Conservation (phyloP, 1,139 yeast genomes). For the Lodderomyces metapsilosis region DNA sequence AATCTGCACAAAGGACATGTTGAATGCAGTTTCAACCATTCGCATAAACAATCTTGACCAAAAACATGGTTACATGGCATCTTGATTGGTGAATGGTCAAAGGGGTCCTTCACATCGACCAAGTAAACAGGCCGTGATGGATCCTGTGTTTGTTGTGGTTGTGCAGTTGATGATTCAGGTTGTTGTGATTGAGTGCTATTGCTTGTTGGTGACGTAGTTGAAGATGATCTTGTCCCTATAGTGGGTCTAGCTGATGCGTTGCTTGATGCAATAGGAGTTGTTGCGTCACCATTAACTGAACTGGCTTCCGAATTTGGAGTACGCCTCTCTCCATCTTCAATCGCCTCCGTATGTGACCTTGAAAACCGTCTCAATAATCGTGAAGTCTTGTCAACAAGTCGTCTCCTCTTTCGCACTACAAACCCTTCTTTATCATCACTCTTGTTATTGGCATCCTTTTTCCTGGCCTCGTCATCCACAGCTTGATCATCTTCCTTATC, state of each 20-base stretch:
- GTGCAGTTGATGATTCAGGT: not conserved
- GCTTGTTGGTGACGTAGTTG: not conserved
- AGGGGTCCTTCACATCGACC: constrained; percentile 30
- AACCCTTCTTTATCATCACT: constrained; percentile 15
- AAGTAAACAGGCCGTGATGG: constrained; percentile 15
- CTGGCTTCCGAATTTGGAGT: not conserved
- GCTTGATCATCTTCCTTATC: constrained; percentile 14
- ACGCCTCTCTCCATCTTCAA: constrained; percentile 2
- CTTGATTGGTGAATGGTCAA: constrained; percentile 60
- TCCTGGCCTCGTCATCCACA: constrained; percentile 18
- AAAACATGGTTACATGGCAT: constrained; percentile 83
- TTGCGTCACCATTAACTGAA: not conserved
- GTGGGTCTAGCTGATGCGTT: not conserved
- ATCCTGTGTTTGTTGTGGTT: constrained; percentile 3
- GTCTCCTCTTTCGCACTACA: constrained; percentile 8
- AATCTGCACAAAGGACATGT: constrained; percentile 83
- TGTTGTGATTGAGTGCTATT: not conserved
- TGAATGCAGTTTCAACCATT: constrained; percentile 68
- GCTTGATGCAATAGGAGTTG: not conserved
- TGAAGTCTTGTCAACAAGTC: constrained; percentile 2
- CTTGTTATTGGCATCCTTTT: constrained; percentile 9
- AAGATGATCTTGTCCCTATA: not conserved
- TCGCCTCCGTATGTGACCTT: constrained; percentile 6
- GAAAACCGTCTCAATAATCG: constrained; percentile 5
- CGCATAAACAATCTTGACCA: constrained; percentile 69